Percentiles rank a stretch among this genome's conserved stretches.
Conservation (phyloP, 352 stramenopile species). For the Phytophthora quininea region DNA sequence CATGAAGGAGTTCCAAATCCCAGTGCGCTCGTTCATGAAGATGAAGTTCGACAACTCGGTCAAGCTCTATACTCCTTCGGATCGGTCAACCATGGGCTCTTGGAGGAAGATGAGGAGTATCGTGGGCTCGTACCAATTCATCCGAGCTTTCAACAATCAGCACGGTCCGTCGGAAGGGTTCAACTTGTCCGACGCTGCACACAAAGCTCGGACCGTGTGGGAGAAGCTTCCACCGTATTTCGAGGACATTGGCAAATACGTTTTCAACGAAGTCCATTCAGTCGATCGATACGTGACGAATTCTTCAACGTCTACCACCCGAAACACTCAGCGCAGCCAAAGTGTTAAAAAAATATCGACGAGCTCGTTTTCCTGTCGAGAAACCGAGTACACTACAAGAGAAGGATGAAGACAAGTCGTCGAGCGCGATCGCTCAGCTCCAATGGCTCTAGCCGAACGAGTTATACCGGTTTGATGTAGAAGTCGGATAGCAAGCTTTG, state of each 20-base stretch:
- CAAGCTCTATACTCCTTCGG: constrained; percentile 4
- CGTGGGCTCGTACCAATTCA: constrained; percentile 6
- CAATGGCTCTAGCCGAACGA: background rate
- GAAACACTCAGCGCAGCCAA: too few species aligned
- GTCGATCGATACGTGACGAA: background rate
- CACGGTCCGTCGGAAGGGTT: constrained; percentile 5
- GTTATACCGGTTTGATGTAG: background rate
- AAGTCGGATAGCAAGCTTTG: constrained; percentile 4
- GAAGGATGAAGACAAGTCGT: too few species aligned
- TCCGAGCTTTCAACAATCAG: constrained; percentile 2
- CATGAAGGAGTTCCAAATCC: background rate
- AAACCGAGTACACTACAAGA: too few species aligned
- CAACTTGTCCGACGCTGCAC: background rate
- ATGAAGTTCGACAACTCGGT: background rate
- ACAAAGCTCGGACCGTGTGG: background rate
- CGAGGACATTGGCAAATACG: background rate
- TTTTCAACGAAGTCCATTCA: constrained; percentile 1
- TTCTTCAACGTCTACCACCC: background rate
- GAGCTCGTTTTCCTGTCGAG: too few species aligned
- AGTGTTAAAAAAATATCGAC: too few species aligned
- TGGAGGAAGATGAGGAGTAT: constrained; percentile 9
- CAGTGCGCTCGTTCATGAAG: background rate
- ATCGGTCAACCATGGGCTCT: background rate
- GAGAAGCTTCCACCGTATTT: background rate
- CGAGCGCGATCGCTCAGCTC: too few species aligned